Percentiles rank a stretch among this genome's conserved stretches.
phyloP scores from a whole-genome alignment of 1,139 yeast genomes.

The Sugiyamaella pinicola region DNA sequence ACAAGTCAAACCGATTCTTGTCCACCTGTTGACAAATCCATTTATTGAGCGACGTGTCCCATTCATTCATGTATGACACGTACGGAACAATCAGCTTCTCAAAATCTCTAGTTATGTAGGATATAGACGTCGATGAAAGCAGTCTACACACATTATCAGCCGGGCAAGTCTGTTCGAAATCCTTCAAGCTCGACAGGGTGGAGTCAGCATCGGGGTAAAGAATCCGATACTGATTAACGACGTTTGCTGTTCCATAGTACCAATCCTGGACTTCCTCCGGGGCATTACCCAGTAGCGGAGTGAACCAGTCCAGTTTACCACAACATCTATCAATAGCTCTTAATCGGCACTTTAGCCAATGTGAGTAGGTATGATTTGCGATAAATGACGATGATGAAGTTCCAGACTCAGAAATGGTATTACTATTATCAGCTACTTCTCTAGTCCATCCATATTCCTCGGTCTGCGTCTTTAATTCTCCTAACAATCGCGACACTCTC shows the following conservation, averaged over 20 bases:
- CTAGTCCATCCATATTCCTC: conserved; percentile 28
- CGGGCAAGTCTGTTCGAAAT: conserved; percentile 26
- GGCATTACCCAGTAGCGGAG: conserved; percentile 23
- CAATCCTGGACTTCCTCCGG: conserved; percentile 29
- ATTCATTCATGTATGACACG: conserved; percentile 18
- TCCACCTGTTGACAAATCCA: conserved; percentile 16
- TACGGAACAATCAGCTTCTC: conserved; percentile 26
- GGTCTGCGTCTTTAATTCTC: conserved; percentile 23
- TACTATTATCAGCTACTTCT: background rate
- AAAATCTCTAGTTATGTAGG: conserved; percentile 31
- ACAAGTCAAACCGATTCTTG: conserved; percentile 11
- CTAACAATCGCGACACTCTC: conserved; percentile 23
- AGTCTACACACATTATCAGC: conserved; percentile 25
- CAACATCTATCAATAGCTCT: conserved; percentile 30
- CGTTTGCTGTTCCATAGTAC: conserved; percentile 33
- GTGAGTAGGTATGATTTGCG: conserved; percentile 18
- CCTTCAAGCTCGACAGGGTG: conserved; percentile 19
- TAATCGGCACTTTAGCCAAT: conserved; percentile 34
- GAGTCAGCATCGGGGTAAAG: conserved; percentile 15
- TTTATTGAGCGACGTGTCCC: conserved; percentile 18
- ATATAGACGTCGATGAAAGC: conserved; percentile 27
- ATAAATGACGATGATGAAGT: background rate
- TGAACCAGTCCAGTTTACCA: conserved; percentile 25
- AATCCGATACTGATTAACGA: conserved; percentile 28
- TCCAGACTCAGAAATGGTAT: background rate